A percentile compares a stretch with the other conserved stretches of the same genome.
phyloP scores from a whole-genome alignment of 2,329 filamentous ascomycete genomes.

The Gyromitra esculenta region DNA sequence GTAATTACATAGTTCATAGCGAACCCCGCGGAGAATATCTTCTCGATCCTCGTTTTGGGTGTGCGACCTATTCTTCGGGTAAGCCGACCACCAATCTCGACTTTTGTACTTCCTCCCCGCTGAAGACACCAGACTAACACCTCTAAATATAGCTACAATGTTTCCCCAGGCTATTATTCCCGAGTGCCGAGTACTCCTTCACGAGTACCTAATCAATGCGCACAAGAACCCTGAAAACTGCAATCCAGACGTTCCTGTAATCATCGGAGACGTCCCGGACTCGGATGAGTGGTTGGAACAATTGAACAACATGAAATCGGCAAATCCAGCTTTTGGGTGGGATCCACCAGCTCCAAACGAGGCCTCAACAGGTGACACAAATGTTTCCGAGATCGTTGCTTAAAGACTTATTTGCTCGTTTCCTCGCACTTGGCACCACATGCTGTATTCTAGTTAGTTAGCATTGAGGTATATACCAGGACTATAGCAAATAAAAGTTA shows the following conservation, averaged over 20 bases:
- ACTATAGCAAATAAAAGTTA: background rate
- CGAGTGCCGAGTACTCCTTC: constrained; percentile 37
- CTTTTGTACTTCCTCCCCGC: background rate
- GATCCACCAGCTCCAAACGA: constrained; percentile 26
- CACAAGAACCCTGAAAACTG: constrained; percentile 47
- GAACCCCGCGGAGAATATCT: constrained; percentile 54
- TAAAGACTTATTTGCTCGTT: background rate
- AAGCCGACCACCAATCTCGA: constrained; percentile 10
- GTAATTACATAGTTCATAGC: constrained; percentile 55
- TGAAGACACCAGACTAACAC: constrained; percentile 1
- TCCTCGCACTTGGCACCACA: background rate
- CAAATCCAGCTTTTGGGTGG: constrained; percentile 31
- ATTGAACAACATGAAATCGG: constrained; percentile 41
- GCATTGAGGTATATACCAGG: background rate
- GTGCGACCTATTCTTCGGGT: constrained; percentile 54
- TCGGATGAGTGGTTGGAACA: constrained; percentile 50
- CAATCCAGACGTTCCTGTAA: constrained; percentile 51
- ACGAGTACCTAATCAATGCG: constrained; percentile 34
- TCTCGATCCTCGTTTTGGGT: constrained; percentile 55
- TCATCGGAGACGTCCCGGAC: constrained; percentile 41
- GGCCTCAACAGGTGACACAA: background rate
- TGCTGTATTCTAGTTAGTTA: background rate
- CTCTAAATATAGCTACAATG: constrained; percentile 33
- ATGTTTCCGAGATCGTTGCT: constrained; percentile 2
- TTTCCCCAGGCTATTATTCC: constrained; percentile 46